Evolutionary conservation across 1,139 yeast species (phyloP), one percentile per base, ranked within the genome.

Genomic region (Kodamaea fungicola): DNA sequence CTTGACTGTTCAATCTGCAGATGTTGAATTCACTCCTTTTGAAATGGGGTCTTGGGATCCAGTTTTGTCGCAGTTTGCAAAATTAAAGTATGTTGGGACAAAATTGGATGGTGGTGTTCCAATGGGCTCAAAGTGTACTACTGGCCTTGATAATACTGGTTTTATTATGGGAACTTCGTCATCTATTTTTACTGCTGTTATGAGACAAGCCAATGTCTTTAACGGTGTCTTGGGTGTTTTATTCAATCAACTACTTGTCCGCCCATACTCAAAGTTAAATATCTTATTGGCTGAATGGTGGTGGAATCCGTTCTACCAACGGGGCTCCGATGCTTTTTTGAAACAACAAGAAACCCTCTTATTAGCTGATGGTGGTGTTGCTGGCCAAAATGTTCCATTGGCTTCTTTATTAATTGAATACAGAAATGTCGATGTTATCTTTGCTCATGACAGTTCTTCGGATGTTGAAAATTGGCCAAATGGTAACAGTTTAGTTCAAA

Each of bases 31-130:
- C 39, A 52, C 45, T 23, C 55, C 59, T 7, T 55, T 38, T 32
- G 59, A 55, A 34, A 35, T 53, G 39, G 59, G 59, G 8, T 53
- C 58, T 2, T 55, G 54, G 52, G 59, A 55, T 32, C 51, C 52
- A 4, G 46, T 54, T 3, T 43, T 54, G 26, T 33, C 40, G 28
- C 37, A 44, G 26, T 54, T 54, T 32, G 53, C 62, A 22, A 62
- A 66, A 33, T 47, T 62, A n/a, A 53, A 57, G 44, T 67, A 66
- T 36, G 44, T 67, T 40, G 70, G 71, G 1, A 55, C 67, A 5
- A 45, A 52, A 2, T 56, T 61, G 13, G 44, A 45, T 29, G 54
- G 56, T 35, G 72, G 72, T 1, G 30, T 37, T 21, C 57, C 65
- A 2, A 33, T 36, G 7, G 35, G 22, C n/a, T 7, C 12, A 7